phyloP scores from a whole-genome alignment of 1,284 basidiomycete species.

The Sanghuangporus weigelae region DNA sequence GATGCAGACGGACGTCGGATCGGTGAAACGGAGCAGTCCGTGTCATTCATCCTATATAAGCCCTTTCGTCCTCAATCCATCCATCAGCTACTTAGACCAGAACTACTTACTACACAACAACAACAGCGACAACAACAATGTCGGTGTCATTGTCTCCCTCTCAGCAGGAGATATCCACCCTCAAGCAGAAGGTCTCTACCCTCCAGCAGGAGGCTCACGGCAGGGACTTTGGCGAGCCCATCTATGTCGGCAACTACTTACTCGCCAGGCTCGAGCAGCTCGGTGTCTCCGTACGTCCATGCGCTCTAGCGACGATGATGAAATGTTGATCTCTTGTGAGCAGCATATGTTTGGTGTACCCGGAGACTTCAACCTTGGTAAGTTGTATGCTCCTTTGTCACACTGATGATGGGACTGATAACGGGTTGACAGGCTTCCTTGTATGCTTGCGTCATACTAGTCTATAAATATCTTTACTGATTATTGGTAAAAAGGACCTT shows the following conservation, averaged over 20 bases:
- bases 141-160: neutral
- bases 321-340: slow-evolving; percentile 17
- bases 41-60: neutral
- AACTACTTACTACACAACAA: neutral
- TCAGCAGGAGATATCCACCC: slow-evolving; percentile 8
- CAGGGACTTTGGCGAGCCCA: slow-evolving; percentile 24
- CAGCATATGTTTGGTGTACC: slow-evolving; percentile 84
- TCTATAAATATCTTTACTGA: neutral
- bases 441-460: slow-evolving; percentile 32
- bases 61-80: neutral
- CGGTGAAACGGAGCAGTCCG: neutral
- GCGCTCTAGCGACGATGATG: neutral
- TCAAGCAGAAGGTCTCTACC: slow-evolving; percentile 12
- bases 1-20: neutral
- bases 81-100: neutral
- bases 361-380: slow-evolving; percentile 87
- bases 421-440: slow-evolving; percentile 38
- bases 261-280: slow-evolving; percentile 66
- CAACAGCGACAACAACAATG: slow-evolving; percentile 1
- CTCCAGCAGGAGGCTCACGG: slow-evolving; percentile 9
- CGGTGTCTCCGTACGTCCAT: slow-evolving; percentile 49
- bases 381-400: slow-evolving; percentile 9
- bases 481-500: slow-evolving; percentile 51
- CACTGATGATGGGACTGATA: neutral
- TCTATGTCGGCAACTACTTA: slow-evolving; percentile 67